Base-by-base conservation (phyloP, 257 asterid genomes). In the Echium plantagineum region DNA sequence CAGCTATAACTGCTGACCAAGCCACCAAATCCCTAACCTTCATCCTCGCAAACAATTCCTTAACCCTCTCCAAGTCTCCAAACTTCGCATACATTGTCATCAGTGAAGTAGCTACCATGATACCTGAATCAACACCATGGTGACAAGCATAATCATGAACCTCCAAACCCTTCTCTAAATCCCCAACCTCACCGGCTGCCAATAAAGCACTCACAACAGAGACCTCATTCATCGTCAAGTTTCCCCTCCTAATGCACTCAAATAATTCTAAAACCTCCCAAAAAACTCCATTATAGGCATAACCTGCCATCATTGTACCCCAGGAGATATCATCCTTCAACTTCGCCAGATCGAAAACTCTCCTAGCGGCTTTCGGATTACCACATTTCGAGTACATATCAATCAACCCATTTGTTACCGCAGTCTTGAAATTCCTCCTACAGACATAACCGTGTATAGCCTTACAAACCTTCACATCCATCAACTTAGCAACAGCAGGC, bases 221-320 rank as follows among this genome's bases (percentile, higher is more conserved):
- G 32, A 77, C 77, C 62, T 70, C 68, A 52, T 72, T 62, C 42
- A 68, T 26, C 60, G 21, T 67, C 70, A 64, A 32, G 62, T 61
- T 46, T 58, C 28, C 59, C 31, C 46, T 62, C 55, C 61, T 73
- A 58, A 71, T 58, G 49, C 38, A 35, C 62, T 70, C 72, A 52
- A 74, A 74, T 61, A 77, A 61, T 59, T 73, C 68, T 53, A 59
- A 52, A 70, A 71, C 75, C 65, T 67, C 63, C 35, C 24, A 52
- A 62, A 63, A 77, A 6, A 53, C 57, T 28, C 77, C 71, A 68
- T 71, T 77, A 71, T 77, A 71, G 19, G 68, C 71, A 77, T 67
- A 73, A 31, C 82, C 82, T 2, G 79, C 70, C 79, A 77, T 74
- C 69, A 74, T 70, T n/a, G 75, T 65, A n/a, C 79, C 82, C 80